These are phyloP conservation scores for Candida glucosophila DNA, from an alignment of 1,139 yeast genomes.

Conservation along the genomic window DNA sequence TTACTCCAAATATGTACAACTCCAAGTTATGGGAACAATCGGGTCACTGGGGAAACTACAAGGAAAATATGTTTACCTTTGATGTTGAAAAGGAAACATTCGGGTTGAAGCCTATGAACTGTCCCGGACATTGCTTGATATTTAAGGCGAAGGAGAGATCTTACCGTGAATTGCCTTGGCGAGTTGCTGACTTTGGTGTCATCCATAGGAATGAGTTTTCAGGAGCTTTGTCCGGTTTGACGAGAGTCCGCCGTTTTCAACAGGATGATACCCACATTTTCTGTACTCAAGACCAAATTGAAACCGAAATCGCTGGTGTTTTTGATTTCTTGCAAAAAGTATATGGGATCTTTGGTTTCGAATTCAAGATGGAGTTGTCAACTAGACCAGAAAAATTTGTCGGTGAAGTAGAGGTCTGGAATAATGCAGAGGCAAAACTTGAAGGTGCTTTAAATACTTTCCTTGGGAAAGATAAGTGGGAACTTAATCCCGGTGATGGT, in stretches of 20 bases:
- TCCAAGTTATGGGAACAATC: constrained; percentile 94
- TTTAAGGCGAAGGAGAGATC: constrained; percentile 85
- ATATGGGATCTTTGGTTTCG: constrained; percentile 81
- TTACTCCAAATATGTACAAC: constrained; percentile 96
- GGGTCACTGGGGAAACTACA: constrained; percentile 97
- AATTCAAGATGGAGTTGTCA: constrained; percentile 81
- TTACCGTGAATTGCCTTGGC: constrained; percentile 89
- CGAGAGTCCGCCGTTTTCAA: constrained; percentile 95
- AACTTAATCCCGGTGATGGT: constrained; percentile 91
- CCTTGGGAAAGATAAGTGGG: constrained; percentile 78
- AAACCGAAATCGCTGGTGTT: constrained; percentile 66
- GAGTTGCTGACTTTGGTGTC: constrained; percentile 94
- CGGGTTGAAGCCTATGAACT: constrained; percentile 96
- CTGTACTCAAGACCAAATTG: constrained; percentile 86
- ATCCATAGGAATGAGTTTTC: constrained; percentile 93
- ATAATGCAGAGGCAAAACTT: constrained; percentile 73
- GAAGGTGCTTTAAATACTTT: constrained; percentile 60
- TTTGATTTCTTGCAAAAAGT: constrained; percentile 73
- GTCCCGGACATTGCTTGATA: constrained; percentile 95
- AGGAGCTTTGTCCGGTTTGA: constrained; percentile 77
- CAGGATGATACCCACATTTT: constrained; percentile 98
- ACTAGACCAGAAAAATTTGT: constrained; percentile 92
- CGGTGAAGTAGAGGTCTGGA: constrained; percentile 85
- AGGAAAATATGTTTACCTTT: constrained; percentile 94
- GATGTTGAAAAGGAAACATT: constrained; percentile 86